Evolutionary conservation across 1,284 basidiomycete genomes (phyloP), one percentile per base, ranked within the genome.

Genomic region (Leccinum huronense): DNA sequence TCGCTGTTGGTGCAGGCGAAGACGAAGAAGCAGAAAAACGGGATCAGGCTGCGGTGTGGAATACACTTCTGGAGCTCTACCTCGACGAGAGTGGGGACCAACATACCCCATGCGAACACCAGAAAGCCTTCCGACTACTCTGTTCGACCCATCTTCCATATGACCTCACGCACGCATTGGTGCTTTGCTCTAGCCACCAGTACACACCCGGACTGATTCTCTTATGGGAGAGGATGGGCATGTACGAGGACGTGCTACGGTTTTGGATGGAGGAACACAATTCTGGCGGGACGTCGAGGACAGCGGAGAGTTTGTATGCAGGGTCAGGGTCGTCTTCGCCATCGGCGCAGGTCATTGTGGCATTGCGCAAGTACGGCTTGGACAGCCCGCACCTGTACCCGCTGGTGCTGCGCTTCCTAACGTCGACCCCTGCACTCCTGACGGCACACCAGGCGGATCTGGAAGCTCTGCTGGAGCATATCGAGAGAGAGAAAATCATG

Each of bases 211-310:
- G 97, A 0, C 82, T 97, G 10, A 90, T 98, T 0, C 79, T 93
- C 9, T 80, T 99, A 1, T 98, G 95, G 91, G 97, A 98, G 78
- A 87, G 86, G 61, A 83, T 95, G 80, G 95, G 91, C 3, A 96
- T 98, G 95, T 94, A 94, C 76, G 97, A 98, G 71, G 96, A 98
- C 68, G 88, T 98, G 45, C 73, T 99, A 33, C 86, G 95, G 23
- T 95, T 93, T 79, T 95, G 91, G 88, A 97, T 97, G 84, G 90
- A 89, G 62, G 81, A 81, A 66, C 82, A 87, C 69, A 81, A 80
- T 34, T 79, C 79, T 13, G 81, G 79, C 5, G 36, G 48, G 5
- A 54, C 55, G 2, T 57, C 61, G 7, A 54, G 40, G 31, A n/a
- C 3, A 31, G 10, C 31, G 54, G 10, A 23, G n/a, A 14, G 33